Base-by-base conservation (phyloP, 441 rosid species). In the Erodium texanum region DNA sequence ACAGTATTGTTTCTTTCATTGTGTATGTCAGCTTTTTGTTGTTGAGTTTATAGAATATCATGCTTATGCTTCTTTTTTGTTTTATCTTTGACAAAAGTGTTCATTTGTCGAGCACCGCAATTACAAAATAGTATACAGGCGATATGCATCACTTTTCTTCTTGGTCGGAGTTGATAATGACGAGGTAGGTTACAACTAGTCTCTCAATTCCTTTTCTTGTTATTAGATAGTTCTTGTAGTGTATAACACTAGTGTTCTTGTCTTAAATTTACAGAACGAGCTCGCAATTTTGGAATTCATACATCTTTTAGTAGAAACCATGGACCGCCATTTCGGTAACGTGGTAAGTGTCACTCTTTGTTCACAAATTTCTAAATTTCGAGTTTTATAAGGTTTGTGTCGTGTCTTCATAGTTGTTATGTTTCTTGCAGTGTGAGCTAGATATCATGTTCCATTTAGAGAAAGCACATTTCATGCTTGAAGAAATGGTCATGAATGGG, bases 91-190 rank as follows among this genome's bases (percentile, higher is more conserved):
- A 67, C 89, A 93, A 27, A 1, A 27, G 99, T 94, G 97, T 78
- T 94, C 99, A 1, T 93, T 91, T 71, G 97, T 93, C 8, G 99
- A 91, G 86, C 97, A 93, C 80, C 96, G 97, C 67, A 91, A 89
- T 79, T 89, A 93, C 90, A 93, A 93, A 80, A 89, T 91, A 38
- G 93, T 93, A 22, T 89, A 93, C 78, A 79, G 97, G 74, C 91
- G 93, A 34, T 93, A 93, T 62, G 97, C 97, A 3, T 94, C 99
- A n/a, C 84, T 94, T 22, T 94, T 94, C 76, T 91, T 94, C 88
- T 79, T 94, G 79, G 97, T 91, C 66, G 97, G 99, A 4, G 96
- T 94, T 58, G 99, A 91, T 73, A 85, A 89, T 56, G 95, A 88
- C 67, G 97, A 94, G 81, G 98, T 92, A 83, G 71, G 87, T 66